Evolutionary conservation across 805 yeast genomes (phyloP), one percentile per base, ranked within the genome.

Genomic region (Blastobotrys parvus): DNA sequence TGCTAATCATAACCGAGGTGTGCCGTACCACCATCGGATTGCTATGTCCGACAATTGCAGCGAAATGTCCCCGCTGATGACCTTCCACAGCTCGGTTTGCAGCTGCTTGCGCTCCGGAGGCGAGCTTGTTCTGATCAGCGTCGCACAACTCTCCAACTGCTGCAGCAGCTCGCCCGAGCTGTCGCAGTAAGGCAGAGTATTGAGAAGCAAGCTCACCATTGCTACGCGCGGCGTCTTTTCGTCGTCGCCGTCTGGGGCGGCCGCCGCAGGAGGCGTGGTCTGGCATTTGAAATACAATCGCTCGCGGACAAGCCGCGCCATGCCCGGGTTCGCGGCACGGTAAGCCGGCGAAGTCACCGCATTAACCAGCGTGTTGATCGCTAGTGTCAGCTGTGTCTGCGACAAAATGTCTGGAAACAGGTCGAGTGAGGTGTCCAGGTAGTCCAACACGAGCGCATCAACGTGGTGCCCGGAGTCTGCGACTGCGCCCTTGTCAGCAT

Each of bases 391-490:
- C 54, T 82, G 90, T 6, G 59, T 55, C 3, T 77, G 61, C 0
- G 84, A 74, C 16, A 82, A 52, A 1, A 68, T 53, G 0, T 47
- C 46, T 0, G 90, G 90, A 52, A 78, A 82, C 46, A 81, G 82
- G 1, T 59, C 48, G 6, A 75, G 53, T 1, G 77, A 64, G 17
- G 75, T 60, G 3, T 64, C 64, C 6, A 77, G 57, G 51, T 81
- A 81, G 6, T 56, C 54, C 2, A 62, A 48, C 3, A 68, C 58
- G 7, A 53, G 13, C 15, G 11, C 7, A 32, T 39, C 42, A n/a
- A 39, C 20, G n/a, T 31, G 16, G n/a, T 30, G 19, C 3, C 21
- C 31, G 18, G 16, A 31, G 10, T 11, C 10, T 8, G 29, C 29
- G 7, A 8, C 29, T 11, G 29, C 29, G 4, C 15, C 35, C 4